Evolutionary conservation across 441 rosid genomes (phyloP).

Genomic region (Theobroma grandiflorum): DNA sequence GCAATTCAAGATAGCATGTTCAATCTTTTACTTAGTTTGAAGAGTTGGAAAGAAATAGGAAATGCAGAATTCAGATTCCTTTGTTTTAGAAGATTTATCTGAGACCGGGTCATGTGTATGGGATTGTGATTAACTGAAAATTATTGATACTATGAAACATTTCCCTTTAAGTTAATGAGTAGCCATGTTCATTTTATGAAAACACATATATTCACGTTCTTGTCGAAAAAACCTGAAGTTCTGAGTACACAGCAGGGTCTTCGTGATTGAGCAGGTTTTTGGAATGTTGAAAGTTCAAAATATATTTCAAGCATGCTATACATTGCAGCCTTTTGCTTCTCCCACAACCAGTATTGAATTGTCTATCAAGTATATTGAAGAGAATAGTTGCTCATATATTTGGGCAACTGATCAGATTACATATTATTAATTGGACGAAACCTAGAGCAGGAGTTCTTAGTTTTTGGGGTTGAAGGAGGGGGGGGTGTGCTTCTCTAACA

Average conservation of each 20-base stretch:
- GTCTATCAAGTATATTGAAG: neutral
- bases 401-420: neutral
- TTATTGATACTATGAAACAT: neutral
- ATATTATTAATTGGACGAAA: neutral
- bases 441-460: neutral
- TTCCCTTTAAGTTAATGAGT: neutral
- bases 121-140: neutral
- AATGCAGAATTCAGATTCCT: neutral
- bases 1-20: neutral
- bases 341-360: neutral
- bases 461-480: neutral
- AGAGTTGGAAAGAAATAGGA: neutral
- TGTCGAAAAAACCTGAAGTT: neutral
- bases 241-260: neutral
- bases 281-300: neutral
- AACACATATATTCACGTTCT: neutral
- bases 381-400: neutral
- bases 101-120: neutral
- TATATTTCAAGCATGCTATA: neutral
- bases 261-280: neutral
- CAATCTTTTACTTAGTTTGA: conserved; percentile 1
- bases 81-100: neutral
- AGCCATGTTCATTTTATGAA: neutral
- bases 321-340: neutral
- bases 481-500: neutral